Percentiles rank a stretch among this genome's conserved stretches.
phyloP scores from a whole-genome alignment of 2,329 filamentous ascomycete species.

The Tolypocladium guangdongense region DNA sequence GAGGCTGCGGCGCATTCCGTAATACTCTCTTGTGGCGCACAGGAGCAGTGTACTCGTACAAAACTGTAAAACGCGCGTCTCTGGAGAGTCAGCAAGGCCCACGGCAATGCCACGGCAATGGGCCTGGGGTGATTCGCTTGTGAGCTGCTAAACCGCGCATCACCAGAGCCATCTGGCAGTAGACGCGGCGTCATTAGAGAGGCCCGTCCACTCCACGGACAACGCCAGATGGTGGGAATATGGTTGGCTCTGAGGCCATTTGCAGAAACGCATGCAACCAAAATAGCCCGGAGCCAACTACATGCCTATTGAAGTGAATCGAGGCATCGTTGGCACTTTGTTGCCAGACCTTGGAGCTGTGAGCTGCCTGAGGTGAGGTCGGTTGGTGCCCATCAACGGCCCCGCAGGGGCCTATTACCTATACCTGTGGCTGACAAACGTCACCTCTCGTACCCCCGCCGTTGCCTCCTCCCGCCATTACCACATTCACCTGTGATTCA shows the following conservation, averaged over 20 bases:
- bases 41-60: background rate
- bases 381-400: too few species aligned
- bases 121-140: background rate
- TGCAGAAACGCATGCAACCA: too few species aligned
- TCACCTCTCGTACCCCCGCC: too few species aligned
- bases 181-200: too few species aligned
- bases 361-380: background rate
- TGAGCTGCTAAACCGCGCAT: background rate
- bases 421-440: constrained; percentile 8
- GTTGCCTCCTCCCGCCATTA: background rate
- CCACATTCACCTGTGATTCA: background rate
- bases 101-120: background rate
- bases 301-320: too few species aligned
- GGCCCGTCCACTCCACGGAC: too few species aligned
- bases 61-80: too few species aligned
- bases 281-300: too few species aligned
- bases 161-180: background rate
- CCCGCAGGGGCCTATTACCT: too few species aligned
- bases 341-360: background rate
- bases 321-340: too few species aligned
- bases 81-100: background rate
- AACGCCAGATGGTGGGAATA: too few species aligned
- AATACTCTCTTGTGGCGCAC: background rate
- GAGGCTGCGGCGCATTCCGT: background rate
- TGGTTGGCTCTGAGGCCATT: too few species aligned